Evolutionary conservation across 306 rosid species (phyloP), one percentile per base, ranked within the genome.

Genomic region (Aeschynomene evenia): DNA sequence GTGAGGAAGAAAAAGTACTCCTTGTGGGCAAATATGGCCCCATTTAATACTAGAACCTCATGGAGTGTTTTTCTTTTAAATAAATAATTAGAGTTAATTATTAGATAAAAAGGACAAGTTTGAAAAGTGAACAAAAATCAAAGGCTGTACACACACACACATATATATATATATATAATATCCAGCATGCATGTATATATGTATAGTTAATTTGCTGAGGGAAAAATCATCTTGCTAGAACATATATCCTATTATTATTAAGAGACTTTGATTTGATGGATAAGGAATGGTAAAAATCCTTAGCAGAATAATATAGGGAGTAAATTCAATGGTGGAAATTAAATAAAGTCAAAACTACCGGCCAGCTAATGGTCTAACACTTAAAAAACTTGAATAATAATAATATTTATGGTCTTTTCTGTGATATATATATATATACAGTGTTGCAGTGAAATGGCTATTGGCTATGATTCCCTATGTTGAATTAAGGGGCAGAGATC

Each of bases 291-390:
- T 55, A 58, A 68, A 65, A 28, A 28, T 28, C 24, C 42, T 53
- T 40, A n/a, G 63, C 52, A 74, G 73, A 62, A 66, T n/a, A n/a
- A n/a, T n/a, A n/a, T n/a, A n/a, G n/a, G n/a, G 13, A 69, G 70
- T 69, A 36, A 59, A 66, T 68, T 84, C 75, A 61, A 57, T 33
- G 84, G 86, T 80, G 79, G 82, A 66, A n/a, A n/a, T n/a, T n/a
- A n/a, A n/a, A n/a, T n/a, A n/a, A 78, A 72, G 87, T 82, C 89
- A 84, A 60, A 66, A 60, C 62, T 31, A 37, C 7, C 52, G 15
- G 36, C 48, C 52, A 22, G 36, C 48, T 3, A 57, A 56, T 14
- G 7, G 56, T 56, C 29, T 22, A 51, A 68, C 51, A 59, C 24
- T 70, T 77, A 7, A 62, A 70, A 70, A 53, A 23, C 77, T 69